Percentiles rank a stretch among this genome's conserved stretches.
These are phyloP conservation scores for Mortierella sp. DNA, from an alignment of 371 early-diverging fungal species.

Conservation along the genomic window DNA sequence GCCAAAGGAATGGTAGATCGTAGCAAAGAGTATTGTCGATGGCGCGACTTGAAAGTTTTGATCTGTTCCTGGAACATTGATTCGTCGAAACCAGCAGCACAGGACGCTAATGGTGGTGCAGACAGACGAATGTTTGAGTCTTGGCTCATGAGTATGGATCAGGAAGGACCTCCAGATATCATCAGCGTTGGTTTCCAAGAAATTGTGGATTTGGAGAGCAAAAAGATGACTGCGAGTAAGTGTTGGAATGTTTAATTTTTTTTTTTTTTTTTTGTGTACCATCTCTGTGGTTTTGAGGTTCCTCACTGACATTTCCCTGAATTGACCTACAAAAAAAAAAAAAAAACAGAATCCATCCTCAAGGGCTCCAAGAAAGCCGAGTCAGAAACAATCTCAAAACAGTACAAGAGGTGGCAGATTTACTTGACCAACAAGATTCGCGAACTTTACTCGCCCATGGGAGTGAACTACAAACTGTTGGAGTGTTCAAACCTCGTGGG, in stretches of 20 bases:
- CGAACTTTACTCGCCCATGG: conserved; percentile 57
- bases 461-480: conserved; percentile 65
- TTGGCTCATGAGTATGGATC: conserved; percentile 63
- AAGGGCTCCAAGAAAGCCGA: conserved; percentile 66
- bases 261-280: not conserved
- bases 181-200: conserved; percentile 92
- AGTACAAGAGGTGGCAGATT: conserved; percentile 78
- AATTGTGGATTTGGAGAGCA: conserved; percentile 85
- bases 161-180: conserved; percentile 76
- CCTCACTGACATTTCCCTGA: no score
- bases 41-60: conserved; percentile 67
- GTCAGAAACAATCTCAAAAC: conserved; percentile 65
- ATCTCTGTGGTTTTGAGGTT: not conserved
- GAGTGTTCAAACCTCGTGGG: conserved; percentile 83
- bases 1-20: conserved; percentile 61
- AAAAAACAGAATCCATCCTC: conserved; percentile 74
- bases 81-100: conserved; percentile 69
- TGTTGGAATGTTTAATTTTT: conserved; percentile 4
- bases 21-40: conserved; percentile 68
- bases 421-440: conserved; percentile 64
- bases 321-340: no score
- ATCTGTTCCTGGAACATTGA: conserved; percentile 89
- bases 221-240: conserved; percentile 75
- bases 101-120: conserved; percentile 54
- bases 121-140: conserved; percentile 55